phyloP scores from a whole-genome alignment of 345 rosid genomes.

The Xanthoceras sorbifolium region DNA sequence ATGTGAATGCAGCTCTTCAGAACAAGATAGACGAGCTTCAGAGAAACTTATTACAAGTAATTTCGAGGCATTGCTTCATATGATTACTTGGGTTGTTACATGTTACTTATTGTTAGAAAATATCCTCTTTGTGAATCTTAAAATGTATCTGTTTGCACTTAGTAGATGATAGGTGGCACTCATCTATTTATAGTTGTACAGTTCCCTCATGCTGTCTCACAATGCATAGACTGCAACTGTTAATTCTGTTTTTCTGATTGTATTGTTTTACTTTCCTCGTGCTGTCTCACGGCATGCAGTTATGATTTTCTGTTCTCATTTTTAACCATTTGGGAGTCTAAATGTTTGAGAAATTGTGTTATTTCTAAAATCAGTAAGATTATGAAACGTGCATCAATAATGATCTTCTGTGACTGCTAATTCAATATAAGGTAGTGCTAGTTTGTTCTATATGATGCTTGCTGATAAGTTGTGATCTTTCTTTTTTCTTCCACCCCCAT shows the following conservation, averaged over 20 bases:
- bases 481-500: background rate
- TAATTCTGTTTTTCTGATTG: background rate
- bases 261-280: background rate
- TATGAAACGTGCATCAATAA: background rate
- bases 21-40: slow-evolving; percentile 88
- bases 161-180: background rate
- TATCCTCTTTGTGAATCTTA: background rate
- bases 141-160: background rate
- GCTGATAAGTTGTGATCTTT: background rate
- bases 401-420: background rate
- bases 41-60: slow-evolving; percentile 84
- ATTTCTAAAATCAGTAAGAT: background rate
- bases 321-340: background rate
- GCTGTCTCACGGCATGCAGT: background rate
- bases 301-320: background rate
- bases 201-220: background rate
- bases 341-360: background rate
- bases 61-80: slow-evolving; percentile 5
- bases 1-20: slow-evolving; percentile 80
- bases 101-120: background rate
- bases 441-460: background rate
- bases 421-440: background rate
- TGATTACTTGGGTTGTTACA: slow-evolving; percentile 5
- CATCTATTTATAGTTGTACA: background rate
- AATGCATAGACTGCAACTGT: background rate